Base-by-base conservation (phyloP, 1,284 basidiomycete genomes). In the Ceratobasidium papillatum region DNA sequence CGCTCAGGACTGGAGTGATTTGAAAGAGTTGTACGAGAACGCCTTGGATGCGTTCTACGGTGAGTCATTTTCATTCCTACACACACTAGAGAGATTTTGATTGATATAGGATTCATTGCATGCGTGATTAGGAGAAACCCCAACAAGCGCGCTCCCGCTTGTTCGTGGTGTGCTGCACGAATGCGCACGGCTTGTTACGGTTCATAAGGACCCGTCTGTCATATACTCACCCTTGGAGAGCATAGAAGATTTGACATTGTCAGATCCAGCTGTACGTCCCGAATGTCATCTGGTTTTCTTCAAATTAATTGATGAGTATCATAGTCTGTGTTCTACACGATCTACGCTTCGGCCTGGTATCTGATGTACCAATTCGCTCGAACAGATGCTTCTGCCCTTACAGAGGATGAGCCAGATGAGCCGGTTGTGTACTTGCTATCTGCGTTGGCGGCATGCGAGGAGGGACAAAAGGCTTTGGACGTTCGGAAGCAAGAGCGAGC, bases 101-200 rank as follows among this genome's bases (percentile, higher is more conserved):
- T 65, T 72, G 58, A 63, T 75, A 74, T 74, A 52, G 14, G 36
- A 76, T 22, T 32, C 12, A n/a, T 27, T 36, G 36, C 36, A 45
- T 43, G 56, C 14, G n/a, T 34, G 61, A 77, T 88, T 88, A 81
- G 66, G 86, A 86, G 76, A 84, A 87, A 72, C 78, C 83, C 22
- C 76, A 80, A 41, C 41, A n/a, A 85, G 87, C 74, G 85, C 87
- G 0, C 81, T 89, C 3, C 85, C 87, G 0, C 82, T 89, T 3
- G 81, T 91, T 51, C 85, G 89, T 49, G 89, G 86, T 4, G 87
- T 91, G 68, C 85, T 91, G 3, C 88, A 89, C 77, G 89, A 90
- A 80, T 90, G 88, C 79, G 87, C 89, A 79, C 85, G 87, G 43
- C 87, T 90, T 76, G 83, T 89, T 68, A 77, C 83, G 38, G 80